Percentiles rank a stretch among this genome's conserved stretches.
These are phyloP conservation scores for Arachnomyces sp. DNA, from an alignment of 2,329 filamentous ascomycete genomes.

Conservation along the genomic window DNA sequence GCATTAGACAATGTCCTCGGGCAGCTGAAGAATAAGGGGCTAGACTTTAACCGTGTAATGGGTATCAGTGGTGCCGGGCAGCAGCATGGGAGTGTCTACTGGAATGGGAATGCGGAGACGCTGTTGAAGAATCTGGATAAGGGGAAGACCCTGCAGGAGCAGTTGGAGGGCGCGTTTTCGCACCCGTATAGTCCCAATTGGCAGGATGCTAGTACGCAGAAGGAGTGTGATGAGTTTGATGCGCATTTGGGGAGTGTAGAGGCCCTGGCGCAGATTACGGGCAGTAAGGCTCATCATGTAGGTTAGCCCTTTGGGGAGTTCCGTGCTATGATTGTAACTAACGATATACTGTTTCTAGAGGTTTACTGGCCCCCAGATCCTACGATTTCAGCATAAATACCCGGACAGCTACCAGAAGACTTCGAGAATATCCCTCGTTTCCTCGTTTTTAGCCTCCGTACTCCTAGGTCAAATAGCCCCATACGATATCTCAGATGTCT, in stretches of 20 bases:
- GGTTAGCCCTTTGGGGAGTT: constrained; percentile 25
- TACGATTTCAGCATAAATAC: constrained; percentile 72
- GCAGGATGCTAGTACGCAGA: constrained; percentile 94
- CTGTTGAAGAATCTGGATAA: constrained; percentile 55
- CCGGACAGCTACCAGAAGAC: constrained; percentile 75
- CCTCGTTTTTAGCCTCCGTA: constrained; percentile 86
- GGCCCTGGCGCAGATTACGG: constrained; percentile 68
- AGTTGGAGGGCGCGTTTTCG: constrained; percentile 65
- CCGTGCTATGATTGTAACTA: not conserved
- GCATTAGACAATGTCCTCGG: constrained; percentile 77
- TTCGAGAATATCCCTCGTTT: constrained; percentile 81
- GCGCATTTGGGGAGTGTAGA: constrained; percentile 56
- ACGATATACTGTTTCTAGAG: constrained; percentile 45
- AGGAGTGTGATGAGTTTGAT: constrained; percentile 85
- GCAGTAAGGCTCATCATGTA: constrained; percentile 91
- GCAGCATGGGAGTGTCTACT: constrained; percentile 97
- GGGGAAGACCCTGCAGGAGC: constrained; percentile 57
- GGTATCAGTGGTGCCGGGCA: constrained; percentile 88
- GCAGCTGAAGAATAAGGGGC: constrained; percentile 59
- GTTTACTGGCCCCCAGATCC: constrained; percentile 95
- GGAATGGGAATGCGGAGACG: constrained; percentile 61
- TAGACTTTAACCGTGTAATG: constrained; percentile 65
- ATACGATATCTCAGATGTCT: constrained; percentile 88
- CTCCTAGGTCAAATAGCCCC: constrained; percentile 79
- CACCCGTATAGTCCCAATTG: constrained; percentile 89